Percentiles rank a stretch among this genome's conserved stretches.
Evolutionary conservation across 805 yeast species (phyloP).

Genomic region (Zygotorulaspora sp.): DNA sequence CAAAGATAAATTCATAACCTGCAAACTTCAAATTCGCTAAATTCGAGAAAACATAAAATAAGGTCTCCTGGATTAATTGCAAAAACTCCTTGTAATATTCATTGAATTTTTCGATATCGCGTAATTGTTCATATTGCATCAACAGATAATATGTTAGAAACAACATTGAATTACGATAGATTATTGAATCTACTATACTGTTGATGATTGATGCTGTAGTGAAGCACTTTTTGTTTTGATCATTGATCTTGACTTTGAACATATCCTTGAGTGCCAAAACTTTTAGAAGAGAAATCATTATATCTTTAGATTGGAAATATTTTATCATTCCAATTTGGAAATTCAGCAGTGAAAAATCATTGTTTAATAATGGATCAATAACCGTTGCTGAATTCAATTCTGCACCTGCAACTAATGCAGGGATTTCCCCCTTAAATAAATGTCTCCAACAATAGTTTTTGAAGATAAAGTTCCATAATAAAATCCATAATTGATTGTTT

Average conservation of each 20-base stretch:
- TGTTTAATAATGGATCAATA: conserved; percentile 25
- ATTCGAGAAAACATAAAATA: conserved; percentile 32
- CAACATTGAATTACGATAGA: conserved; percentile 27
- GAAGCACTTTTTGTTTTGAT: conserved; percentile 24
- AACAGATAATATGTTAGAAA: conserved; percentile 23
- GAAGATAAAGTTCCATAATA: conserved; percentile 29
- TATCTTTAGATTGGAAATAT: conserved; percentile 28
- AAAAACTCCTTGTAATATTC: conserved; percentile 24
- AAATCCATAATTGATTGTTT: conserved; percentile 19
- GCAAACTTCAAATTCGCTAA: conserved; percentile 31
- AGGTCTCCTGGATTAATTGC: conserved; percentile 26
- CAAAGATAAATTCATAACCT: conserved; percentile 31
- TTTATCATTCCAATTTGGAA: conserved; percentile 25
- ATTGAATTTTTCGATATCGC: conserved; percentile 18
- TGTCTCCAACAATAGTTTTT: conserved; percentile 33
- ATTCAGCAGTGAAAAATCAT: conserved; percentile 19
- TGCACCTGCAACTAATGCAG: conserved; percentile 19
- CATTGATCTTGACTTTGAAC: conserved; percentile 18
- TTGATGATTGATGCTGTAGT: conserved; percentile 25
- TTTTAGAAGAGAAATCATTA: conserved; percentile 22
- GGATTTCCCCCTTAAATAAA: conserved; percentile 28
- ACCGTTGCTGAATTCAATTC: conserved; percentile 23
- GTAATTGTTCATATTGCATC: conserved; percentile 26
- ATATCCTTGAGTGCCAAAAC: conserved; percentile 19
- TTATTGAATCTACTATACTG: conserved; percentile 27